A percentile compares a stretch with the other conserved stretches of the same genome.
These are phyloP conservation scores for Salvia miltiorrhiza DNA, from an alignment of 257 asterid species.

Conservation along the genomic window DNA sequence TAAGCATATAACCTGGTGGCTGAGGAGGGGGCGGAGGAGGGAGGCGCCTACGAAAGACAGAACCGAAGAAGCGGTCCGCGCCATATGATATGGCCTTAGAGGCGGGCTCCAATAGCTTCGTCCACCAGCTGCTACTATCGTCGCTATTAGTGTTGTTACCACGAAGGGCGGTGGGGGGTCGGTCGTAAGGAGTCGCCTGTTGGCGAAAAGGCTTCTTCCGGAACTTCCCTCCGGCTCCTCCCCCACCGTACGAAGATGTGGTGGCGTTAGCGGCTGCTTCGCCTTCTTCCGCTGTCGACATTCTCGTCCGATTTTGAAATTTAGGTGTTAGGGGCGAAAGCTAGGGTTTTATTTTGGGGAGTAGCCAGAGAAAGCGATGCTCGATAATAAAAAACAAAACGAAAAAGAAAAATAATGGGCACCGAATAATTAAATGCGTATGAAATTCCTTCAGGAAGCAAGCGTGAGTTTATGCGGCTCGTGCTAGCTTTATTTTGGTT, in stretches of 20 bases:
- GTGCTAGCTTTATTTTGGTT: neutral
- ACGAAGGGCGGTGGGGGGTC: conserved; percentile 45
- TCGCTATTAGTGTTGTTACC: conserved; percentile 13
- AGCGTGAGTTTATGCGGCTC: conserved; percentile 1
- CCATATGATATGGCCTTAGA: conserved; percentile 60
- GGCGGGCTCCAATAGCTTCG: conserved; percentile 87
- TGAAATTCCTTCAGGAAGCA: neutral
- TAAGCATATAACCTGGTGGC: conserved; percentile 42
- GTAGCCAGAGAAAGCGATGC: conserved; percentile 23
- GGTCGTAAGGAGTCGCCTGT: conserved; percentile 80
- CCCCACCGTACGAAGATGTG: conserved; percentile 43
- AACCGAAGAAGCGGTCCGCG: conserved; percentile 60
- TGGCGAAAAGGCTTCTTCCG: conserved; percentile 55
- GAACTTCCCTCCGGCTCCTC: conserved; percentile 87
- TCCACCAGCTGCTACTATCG: conserved; percentile 55
- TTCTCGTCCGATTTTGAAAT: conserved; percentile 31
- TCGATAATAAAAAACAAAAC: neutral
- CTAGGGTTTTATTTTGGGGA: conserved; percentile 34
- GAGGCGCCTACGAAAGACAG: conserved; percentile 57
- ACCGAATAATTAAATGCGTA: neutral
- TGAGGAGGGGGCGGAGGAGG: conserved; percentile 43
- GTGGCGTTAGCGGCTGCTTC: conserved; percentile 38
- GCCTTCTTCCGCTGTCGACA: conserved; percentile 73
- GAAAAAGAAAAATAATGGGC: neutral
- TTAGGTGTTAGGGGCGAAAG: conserved; percentile 26